Evolutionary conservation across 2,329 filamentous ascomycete species (phyloP), one percentile per base, ranked within the genome.

Genomic region (Pleoardoris graminearum): DNA sequence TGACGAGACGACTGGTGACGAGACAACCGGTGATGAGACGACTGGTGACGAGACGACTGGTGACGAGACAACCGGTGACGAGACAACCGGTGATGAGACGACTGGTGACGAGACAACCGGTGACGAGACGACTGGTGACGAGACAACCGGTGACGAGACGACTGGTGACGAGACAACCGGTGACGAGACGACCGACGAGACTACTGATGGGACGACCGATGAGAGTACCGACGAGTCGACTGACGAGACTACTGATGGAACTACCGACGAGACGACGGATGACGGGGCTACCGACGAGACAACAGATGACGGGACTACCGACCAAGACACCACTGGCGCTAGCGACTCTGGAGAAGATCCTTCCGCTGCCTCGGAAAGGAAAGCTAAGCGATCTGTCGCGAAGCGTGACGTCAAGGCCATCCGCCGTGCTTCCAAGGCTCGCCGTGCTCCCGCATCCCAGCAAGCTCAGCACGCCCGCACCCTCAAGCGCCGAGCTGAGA

Each of bases 401-500:
- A 47, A 47, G 44, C 44, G 33, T 19, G 10, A 30, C 22, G 22
- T 37, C 44, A 27, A 37, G 10, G 33, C 32, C 33, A 36, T 47
- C 22, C 32, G 33, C 10, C 32, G 33, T 16, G 44, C 44, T n/a
- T 38, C 44, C 16, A 47, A 47, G 33, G 33, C 16, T 29, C 44
- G 44, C 16, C 44, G 44, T 23, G 32, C 33, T 17, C 44, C 44
- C 16, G 44, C 44, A 8, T 47, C 44, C 23, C 16, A 19, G 10
- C n/a, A 37, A 22, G 44, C 44, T 27, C 22, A 37, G 30, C 48
- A 22, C 21, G 29, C 22, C n/a, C 30, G 41, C 48, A 44, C 37
- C n/a, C 48, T 44, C 19, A 41, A 33, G 14, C 45, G 19, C 54
- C 56, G 10, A 38, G 12, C 27, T n/a, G 48, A 21, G 61, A 55